These are phyloP conservation scores for Paramecium sexaurelia DNA, from an alignment of 73 alveolate species.

Conservation along the genomic window DNA sequence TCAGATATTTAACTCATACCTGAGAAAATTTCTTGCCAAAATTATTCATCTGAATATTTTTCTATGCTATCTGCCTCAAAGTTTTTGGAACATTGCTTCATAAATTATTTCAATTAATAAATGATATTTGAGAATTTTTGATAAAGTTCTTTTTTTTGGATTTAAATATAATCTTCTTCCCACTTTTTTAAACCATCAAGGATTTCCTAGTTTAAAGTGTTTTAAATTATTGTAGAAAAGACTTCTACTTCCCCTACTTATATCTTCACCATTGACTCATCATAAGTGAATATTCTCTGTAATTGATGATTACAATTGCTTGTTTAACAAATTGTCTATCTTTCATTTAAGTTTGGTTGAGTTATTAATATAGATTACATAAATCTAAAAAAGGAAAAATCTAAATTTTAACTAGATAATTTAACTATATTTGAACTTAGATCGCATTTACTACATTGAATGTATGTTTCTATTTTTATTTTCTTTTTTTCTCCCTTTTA, in stretches of 20 bases:
- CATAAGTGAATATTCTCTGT: background rate
- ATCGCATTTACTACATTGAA: background rate
- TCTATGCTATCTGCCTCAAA: background rate
- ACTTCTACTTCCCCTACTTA: background rate
- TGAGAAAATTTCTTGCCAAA: background rate
- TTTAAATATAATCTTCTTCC: background rate
- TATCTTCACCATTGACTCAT: background rate
- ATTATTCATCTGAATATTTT: background rate
- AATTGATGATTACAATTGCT: background rate
- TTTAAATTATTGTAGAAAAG: background rate
- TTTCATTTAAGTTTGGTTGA: background rate
- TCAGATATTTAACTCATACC: background rate
- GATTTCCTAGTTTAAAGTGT: background rate
- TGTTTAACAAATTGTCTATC: background rate
- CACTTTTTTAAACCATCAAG: background rate
- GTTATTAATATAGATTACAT: background rate
- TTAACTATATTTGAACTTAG: background rate
- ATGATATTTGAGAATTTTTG: background rate
- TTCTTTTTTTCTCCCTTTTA: background rate
- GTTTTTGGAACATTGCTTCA: background rate
- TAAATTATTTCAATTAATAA: background rate
- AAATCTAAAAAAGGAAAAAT: slow-evolving; percentile 16
- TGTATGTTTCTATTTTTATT: background rate
- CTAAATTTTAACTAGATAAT: background rate
- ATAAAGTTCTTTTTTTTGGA: background rate